Evolutionary conservation across 345 rosid genomes (phyloP), one percentile per base, ranked within the genome.

Genomic region (Cochlearia excelsa): DNA sequence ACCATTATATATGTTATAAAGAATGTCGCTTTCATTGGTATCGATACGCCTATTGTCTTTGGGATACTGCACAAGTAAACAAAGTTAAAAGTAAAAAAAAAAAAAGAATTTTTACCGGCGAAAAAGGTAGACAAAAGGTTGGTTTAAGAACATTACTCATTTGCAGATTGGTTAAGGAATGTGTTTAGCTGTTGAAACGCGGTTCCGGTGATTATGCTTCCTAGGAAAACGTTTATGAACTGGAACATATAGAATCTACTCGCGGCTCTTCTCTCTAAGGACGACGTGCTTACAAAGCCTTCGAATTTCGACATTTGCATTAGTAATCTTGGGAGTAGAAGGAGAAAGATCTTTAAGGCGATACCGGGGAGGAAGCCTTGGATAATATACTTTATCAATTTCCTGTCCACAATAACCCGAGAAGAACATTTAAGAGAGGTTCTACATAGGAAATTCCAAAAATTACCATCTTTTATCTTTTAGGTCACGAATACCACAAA

Each of bases 361-460:
- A 93, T 89, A 30, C 99, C 99, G 0, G 99, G 99, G 65, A 93
- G 95, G 68, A 93, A 88, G 38, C 95, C 99, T 78, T 88, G 95
- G 70, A 93, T 88, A 34, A 88, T 79, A n/a, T 94, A 93, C 78
- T 89, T 89, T 31, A 89, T 46, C 30, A 68, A 45, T 52, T 80
- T 70, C 84, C 99, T 93, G 83, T 76, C 53, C 16, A 42, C 3
- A 53, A n/a, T 54, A 47, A 33, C 39, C 31, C 23, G 7, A n/a
- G 4, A 29, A 43, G 10, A 26, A 26, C 1, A 37, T 1, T 1
- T 4, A 6, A 8, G 3, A 49, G 52, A 61, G 31, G 33, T 38
- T 41, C 35, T 27, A 30, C n/a, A 41, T 47, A 46, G 42, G 6
- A 60, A 39, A n/a, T n/a, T n/a, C n/a, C n/a, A n/a, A n/a, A n/a